Evolutionary conservation across 768 basidiomycete species (phyloP).

Genomic region (Xerocomellus chrysenteron): DNA sequence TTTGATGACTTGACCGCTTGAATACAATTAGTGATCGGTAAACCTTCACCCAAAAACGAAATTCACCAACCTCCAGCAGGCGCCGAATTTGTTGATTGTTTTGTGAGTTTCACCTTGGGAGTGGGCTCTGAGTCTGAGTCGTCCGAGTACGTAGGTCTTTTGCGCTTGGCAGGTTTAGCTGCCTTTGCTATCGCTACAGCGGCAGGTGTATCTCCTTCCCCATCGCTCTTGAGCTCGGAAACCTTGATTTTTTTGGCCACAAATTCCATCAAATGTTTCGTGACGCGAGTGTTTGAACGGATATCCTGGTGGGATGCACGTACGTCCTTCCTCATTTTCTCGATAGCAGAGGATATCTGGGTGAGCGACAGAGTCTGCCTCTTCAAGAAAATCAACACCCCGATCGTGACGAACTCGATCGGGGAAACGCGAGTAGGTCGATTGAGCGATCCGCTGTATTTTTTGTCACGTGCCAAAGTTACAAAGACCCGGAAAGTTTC

Average conservation of each 20-base stretch:
- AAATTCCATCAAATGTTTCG: constrained; percentile 33
- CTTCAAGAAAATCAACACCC: constrained; percentile 40
- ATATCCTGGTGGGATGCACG: constrained; percentile 41
- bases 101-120: constrained; percentile 17
- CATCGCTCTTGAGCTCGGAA: constrained; percentile 32
- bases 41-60: neutral
- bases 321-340: constrained; percentile 38
- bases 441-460: constrained; percentile 33
- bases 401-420: constrained; percentile 46
- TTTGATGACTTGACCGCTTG: constrained; percentile 17
- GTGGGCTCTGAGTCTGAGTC: constrained; percentile 20
- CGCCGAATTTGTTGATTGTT: neutral
- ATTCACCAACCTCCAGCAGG: constrained; percentile 16
- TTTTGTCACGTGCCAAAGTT: constrained; percentile 33
- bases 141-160: constrained; percentile 24
- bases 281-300: constrained; percentile 38
- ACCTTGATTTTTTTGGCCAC: constrained; percentile 33
- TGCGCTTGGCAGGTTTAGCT: constrained; percentile 25
- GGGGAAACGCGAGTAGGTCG: constrained; percentile 39
- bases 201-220: constrained; percentile 33
- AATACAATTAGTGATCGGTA: neutral
- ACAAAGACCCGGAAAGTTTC: constrained; percentile 37
- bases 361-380: constrained; percentile 33
- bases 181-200: constrained; percentile 9
- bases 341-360: constrained; percentile 45